Evolutionary conservation across 441 rosid genomes (phyloP).

Genomic region (Metrosideros polymorpha): DNA sequence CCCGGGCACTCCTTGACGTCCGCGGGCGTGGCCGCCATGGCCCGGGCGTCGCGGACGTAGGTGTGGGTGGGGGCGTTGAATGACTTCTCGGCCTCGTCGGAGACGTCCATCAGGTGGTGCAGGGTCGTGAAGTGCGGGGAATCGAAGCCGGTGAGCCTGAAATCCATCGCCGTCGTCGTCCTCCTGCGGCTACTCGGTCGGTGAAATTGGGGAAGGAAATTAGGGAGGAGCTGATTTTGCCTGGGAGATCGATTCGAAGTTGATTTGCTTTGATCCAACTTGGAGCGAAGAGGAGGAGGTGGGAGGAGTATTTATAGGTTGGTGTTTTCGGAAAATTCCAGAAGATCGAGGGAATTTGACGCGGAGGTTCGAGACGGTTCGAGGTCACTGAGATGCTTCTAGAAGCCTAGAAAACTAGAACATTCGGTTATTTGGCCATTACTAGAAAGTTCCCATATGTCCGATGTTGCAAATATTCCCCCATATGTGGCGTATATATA

Average conservation of each 20-base stretch:
- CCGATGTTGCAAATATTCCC: too few species aligned
- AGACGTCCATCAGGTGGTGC: neutral
- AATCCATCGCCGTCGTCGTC: neutral
- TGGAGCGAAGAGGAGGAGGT: accelerated
- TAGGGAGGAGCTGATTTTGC: too few species aligned
- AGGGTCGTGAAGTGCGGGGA: neutral
- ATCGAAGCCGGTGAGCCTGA: neutral
- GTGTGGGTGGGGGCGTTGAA: neutral
- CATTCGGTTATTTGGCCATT: neutral
- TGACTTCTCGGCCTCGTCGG: neutral
- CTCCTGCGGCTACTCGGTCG: neutral
- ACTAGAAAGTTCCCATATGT: neutral
- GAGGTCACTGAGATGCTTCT: neutral
- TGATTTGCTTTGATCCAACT: neutral
- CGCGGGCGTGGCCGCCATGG: constrained; percentile 4
- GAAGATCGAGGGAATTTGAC: neutral
- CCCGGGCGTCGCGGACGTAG: constrained; percentile 8
- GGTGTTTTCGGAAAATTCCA: neutral
- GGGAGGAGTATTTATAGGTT: neutral
- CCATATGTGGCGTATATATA: too few species aligned
- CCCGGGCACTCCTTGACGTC: constrained; percentile 4
- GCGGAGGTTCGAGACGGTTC: neutral
- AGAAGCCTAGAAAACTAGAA: neutral
- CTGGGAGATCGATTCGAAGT: neutral
- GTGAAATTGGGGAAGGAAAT: neutral